Evolutionary conservation across 352 stramenopile genomes (phyloP).

Genomic region (Phytophthora syringae): DNA sequence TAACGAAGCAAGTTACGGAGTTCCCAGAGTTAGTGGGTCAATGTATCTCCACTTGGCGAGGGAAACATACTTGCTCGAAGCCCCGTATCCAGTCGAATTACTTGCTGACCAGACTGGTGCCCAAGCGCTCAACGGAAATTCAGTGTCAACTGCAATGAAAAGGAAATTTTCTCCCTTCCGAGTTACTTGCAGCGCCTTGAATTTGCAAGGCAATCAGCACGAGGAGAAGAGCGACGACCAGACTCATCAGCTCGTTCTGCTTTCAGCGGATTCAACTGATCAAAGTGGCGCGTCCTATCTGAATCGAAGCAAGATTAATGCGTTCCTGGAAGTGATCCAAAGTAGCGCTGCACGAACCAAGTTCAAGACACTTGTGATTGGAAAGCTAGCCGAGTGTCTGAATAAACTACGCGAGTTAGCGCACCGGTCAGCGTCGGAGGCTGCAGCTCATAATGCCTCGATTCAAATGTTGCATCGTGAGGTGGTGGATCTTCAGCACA

Average conservation of each 20-base stretch:
- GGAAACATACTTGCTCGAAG: constrained; percentile 52
- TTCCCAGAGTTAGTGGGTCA: constrained; percentile 2
- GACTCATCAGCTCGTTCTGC: constrained; percentile 18
- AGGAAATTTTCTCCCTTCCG: constrained; percentile 52
- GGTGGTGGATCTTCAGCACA: constrained; percentile 40
- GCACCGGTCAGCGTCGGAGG: constrained; percentile 41
- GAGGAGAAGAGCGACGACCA: constrained; percentile 16
- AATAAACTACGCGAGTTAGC: constrained; percentile 51
- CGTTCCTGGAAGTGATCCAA: constrained; percentile 63
- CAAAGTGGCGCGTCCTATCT: constrained; percentile 52
- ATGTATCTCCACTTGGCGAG: constrained; percentile 51
- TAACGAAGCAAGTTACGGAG: constrained; percentile 1
- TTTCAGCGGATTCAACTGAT: constrained; percentile 48
- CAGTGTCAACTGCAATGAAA: constrained; percentile 10
- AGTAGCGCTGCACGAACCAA: constrained; percentile 46
- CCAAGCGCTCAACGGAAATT: constrained; percentile 42
- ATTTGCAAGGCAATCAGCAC: constrained; percentile 28
- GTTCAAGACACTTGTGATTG: constrained; percentile 53
- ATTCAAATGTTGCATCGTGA: constrained; percentile 50
- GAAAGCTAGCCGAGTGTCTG: constrained; percentile 55
- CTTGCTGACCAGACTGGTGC: constrained; percentile 48
- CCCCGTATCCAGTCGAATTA: constrained; percentile 55
- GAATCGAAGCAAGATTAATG: constrained; percentile 70
- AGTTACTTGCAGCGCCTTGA: constrained; percentile 12
- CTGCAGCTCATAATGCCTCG: constrained; percentile 34